Evolutionary conservation across 768 basidiomycete genomes (phyloP), one percentile per base, ranked within the genome.

Genomic region (Termitomyces heimii): DNA sequence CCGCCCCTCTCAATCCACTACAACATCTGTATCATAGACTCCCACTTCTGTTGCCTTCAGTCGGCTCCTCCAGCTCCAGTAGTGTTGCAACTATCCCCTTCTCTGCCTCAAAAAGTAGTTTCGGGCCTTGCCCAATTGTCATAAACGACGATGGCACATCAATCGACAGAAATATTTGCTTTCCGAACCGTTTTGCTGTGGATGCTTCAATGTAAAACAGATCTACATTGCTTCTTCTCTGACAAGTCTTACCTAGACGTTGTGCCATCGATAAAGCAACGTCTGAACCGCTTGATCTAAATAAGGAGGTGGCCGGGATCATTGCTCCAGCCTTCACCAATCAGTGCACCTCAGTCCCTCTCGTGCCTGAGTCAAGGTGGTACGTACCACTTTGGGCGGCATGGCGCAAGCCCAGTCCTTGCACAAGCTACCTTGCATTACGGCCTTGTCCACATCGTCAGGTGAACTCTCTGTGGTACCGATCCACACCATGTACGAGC

Each of bases 351-450:
- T 63, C 53, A 63, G 60, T 16, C 58, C 35, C 47, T 48, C 26
- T 13, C 53, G 53, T 60, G 45, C 59, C 53, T 52, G 55, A 51
- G 52, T 59, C 56, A 53, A 53, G 12, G 48, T 57, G 54, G 24
- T 55, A 71, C 75, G 55, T 68, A 76, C 75, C 56, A 37, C 56
- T 60, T 62, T 70, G 5, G 81, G 70, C 24, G 90, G 89, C 88
- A 92, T 90, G 31, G 86, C 90, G 65, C 85, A 89, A 24, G 86
- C 88, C 91, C 91, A 93, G 63, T 94, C 91, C 57, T 73, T 78
- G 64, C 81, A 82, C 54, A 93, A 72, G 44, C 68, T 75, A 26
- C 91, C 91, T 37, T 73, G 71, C 42, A 70, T 67, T 0, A 80
- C 71, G n/a, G 82, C 82, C 54, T 73, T 75, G 52, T 73, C 72